Conservation (phyloP, 495 filamentous ascomycete genomes). For the Xylaria curta region DNA sequence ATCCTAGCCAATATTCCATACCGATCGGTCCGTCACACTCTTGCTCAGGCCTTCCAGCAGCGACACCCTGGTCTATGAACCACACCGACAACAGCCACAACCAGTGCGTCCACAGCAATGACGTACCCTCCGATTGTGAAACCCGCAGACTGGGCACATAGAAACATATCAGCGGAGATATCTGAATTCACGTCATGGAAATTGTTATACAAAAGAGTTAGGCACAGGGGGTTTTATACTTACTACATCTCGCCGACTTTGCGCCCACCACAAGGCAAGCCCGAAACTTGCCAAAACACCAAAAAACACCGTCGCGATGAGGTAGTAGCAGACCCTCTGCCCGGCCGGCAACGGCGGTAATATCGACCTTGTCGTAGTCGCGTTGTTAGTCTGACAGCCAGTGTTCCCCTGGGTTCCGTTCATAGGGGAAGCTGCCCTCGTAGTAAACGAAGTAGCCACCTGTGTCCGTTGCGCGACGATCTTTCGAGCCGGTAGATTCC, state of each 20-base stretch:
- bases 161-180: background rate
- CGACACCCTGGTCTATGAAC: conserved; percentile 18
- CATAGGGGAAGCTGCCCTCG: background rate
- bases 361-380: background rate
- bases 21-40: background rate
- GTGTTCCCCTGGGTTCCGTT: background rate
- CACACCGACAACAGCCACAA: background rate
- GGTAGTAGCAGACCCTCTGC: conserved; percentile 18
- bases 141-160: background rate
- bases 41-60: conserved; percentile 12
- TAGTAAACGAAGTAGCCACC: background rate
- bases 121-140: conserved; percentile 19
- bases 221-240: background rate
- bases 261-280: conserved; percentile 13
- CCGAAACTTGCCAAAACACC: conserved; percentile 12
- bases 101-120: conserved; percentile 6
- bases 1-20: background rate
- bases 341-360: background rate
- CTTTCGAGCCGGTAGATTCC: background rate
- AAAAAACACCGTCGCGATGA: background rate
- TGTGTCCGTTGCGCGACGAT: background rate
- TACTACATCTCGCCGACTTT: background rate
- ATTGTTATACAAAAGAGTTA: background rate
- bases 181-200: background rate
- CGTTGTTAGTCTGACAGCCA: background rate